These are phyloP conservation scores for Ustilago esculenta DNA, from an alignment of 1,284 basidiomycete genomes.

Conservation along the genomic window DNA sequence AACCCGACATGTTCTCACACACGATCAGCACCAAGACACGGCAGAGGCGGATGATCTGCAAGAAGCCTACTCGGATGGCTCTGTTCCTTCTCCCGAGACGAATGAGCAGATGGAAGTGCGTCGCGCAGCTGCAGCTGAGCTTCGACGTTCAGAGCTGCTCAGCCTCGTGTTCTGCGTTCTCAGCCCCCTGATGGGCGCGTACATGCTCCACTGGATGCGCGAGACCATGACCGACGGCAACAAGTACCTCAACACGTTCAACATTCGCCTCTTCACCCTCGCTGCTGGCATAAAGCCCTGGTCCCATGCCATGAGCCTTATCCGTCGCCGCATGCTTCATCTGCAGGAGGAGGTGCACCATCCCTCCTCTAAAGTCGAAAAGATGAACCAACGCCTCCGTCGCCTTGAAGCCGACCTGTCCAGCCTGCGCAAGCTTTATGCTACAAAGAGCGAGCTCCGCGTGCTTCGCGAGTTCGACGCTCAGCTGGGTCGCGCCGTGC, in stretches of 20 bases:
- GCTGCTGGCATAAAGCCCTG: slow-evolving; percentile 67
- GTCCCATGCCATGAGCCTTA: slow-evolving; percentile 48
- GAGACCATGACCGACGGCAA: slow-evolving; percentile 63
- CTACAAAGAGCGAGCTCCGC: slow-evolving; percentile 64
- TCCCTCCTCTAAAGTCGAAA: slow-evolving; percentile 62
- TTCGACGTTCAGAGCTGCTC: slow-evolving; percentile 64
- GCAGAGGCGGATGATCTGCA: slow-evolving; percentile 17
- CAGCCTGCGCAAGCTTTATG: slow-evolving; percentile 51
- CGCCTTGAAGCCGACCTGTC: slow-evolving; percentile 64
- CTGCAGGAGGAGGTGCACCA: slow-evolving; percentile 64
- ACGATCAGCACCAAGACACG: slow-evolving; percentile 45
- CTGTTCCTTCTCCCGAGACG: neutral
- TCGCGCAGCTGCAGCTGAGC: slow-evolving; percentile 52
- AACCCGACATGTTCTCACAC: slow-evolving; percentile 56
- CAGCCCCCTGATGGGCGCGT: slow-evolving; percentile 65
- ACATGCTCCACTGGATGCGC: slow-evolving; percentile 63
- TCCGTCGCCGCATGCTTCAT: slow-evolving; percentile 55
- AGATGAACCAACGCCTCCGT: slow-evolving; percentile 59
- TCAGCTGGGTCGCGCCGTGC: slow-evolving; percentile 63
- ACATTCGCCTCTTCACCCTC: slow-evolving; percentile 66
- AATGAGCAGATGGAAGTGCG: slow-evolving; percentile 25
- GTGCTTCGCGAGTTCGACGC: slow-evolving; percentile 65
- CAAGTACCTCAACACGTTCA: slow-evolving; percentile 63
- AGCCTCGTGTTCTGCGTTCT: slow-evolving; percentile 60
- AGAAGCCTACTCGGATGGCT: neutral